phyloP scores from a whole-genome alignment of 495 filamentous ascomycete species.

The Aspergillus cavernicola region DNA sequence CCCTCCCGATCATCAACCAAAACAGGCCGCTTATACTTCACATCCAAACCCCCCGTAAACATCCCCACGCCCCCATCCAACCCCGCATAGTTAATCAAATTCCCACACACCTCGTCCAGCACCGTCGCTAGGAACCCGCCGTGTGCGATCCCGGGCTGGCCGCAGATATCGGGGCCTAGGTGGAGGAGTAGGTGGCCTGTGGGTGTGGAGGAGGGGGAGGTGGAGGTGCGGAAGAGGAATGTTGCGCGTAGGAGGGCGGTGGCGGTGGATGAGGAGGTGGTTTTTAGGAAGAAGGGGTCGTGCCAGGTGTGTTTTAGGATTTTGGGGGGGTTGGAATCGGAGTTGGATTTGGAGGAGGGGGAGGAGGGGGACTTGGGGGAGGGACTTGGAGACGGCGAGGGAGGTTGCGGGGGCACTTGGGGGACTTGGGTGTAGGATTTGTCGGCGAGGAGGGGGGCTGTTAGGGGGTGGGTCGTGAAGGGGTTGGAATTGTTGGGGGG shows the following conservation, averaged over 20 bases:
- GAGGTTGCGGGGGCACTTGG: not conserved
- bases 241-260: not conserved
- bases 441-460: not conserved
- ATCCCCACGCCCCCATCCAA: constrained; percentile 12
- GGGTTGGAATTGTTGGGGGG: not conserved
- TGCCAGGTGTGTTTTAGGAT: not conserved
- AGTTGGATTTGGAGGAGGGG: too few relatives aligned
- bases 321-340: too few relatives aligned
- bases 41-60: constrained; percentile 9
- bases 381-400: too few relatives aligned
- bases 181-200: constrained; percentile 8
- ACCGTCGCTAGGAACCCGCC: constrained; percentile 13
- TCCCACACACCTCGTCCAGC: constrained; percentile 10
- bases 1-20: not conserved
- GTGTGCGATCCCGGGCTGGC: constrained; percentile 7
- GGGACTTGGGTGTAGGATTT: not conserved
- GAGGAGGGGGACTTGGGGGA: too few relatives aligned
- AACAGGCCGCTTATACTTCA: constrained; percentile 6
- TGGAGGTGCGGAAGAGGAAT: not conserved
- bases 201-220: not conserved
- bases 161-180: not conserved
- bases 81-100: not conserved
- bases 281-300: not conserved
- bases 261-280: not conserved
- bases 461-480: not conserved